Conservation (phyloP, 371 early-diverging fungal genomes). For the Saksenaea vasiformis region DNA sequence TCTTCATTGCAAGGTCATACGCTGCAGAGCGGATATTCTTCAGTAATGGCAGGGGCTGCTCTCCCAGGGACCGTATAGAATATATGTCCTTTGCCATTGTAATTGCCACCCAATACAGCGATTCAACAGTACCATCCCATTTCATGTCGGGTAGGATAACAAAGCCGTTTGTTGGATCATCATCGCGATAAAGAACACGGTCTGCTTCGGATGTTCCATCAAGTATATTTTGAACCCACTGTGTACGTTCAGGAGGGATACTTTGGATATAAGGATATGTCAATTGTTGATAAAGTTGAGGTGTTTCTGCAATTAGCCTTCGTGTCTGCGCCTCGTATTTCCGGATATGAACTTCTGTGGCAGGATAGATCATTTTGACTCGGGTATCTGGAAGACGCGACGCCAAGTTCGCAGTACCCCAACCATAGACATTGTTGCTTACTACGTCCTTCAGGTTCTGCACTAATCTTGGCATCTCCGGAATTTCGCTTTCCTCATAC, state of each 20-base stretch:
- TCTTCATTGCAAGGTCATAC: slow-evolving; percentile 45
- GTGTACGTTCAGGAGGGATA: slow-evolving; percentile 61
- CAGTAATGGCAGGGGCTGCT: slow-evolving; percentile 64
- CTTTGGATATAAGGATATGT: slow-evolving; percentile 67
- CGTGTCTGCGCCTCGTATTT: slow-evolving; percentile 73
- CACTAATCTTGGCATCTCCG: slow-evolving; percentile 31
- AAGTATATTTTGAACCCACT: slow-evolving; percentile 84
- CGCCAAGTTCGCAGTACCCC: slow-evolving; percentile 46
- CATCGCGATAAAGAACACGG: slow-evolving; percentile 58
- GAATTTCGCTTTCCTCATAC: slow-evolving; percentile 39
- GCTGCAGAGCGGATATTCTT: slow-evolving; percentile 58
- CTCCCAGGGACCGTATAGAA: slow-evolving; percentile 67
- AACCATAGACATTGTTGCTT: slow-evolving; percentile 66
- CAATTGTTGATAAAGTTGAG: slow-evolving; percentile 44
- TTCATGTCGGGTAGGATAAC: slow-evolving; percentile 83
- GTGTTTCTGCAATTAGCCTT: slow-evolving; percentile 58
- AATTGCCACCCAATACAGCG: slow-evolving; percentile 72
- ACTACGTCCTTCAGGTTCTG: slow-evolving; percentile 31
- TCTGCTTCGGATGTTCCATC: slow-evolving; percentile 68
- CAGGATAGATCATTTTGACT: slow-evolving; percentile 64
- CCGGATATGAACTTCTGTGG: slow-evolving; percentile 67
- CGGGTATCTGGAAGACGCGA: slow-evolving; percentile 50
- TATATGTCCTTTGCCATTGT: slow-evolving; percentile 53
- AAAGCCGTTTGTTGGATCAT: slow-evolving; percentile 65
- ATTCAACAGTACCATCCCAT: slow-evolving; percentile 71